Conservation (phyloP, 2,329 filamentous ascomycete species). For the Tothia fuscella region DNA sequence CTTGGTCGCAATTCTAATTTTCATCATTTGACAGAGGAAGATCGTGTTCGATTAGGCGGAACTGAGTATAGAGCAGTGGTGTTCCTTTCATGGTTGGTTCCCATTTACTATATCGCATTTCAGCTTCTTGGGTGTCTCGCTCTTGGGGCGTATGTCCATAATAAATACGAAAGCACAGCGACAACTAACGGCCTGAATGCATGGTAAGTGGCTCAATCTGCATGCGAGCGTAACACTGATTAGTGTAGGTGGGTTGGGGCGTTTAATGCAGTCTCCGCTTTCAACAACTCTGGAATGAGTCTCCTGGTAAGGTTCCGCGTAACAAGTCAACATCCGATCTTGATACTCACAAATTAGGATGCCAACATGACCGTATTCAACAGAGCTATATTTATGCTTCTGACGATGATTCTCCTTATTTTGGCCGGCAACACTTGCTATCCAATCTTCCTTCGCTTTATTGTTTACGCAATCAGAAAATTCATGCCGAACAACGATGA, state of each 20-base stretch:
- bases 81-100: slow-evolving; percentile 47
- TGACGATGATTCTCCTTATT: slow-evolving; percentile 37
- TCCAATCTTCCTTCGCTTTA: slow-evolving; percentile 44
- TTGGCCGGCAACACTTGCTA: slow-evolving; percentile 45
- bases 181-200: slow-evolving; percentile 47
- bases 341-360: too few relatives aligned
- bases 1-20: slow-evolving; percentile 44
- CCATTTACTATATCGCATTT: slow-evolving; percentile 47
- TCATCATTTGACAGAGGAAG: slow-evolving; percentile 38
- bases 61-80: slow-evolving; percentile 52
- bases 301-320: too few relatives aligned
- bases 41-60: slow-evolving; percentile 48
- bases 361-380: slow-evolving; percentile 54
- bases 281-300: slow-evolving; percentile 62
- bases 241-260: slow-evolving; percentile 44
- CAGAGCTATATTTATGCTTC: slow-evolving; percentile 30
- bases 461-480: slow-evolving; percentile 45
- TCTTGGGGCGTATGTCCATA: slow-evolving; percentile 48
- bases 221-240: neutral
- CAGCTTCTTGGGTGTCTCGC: slow-evolving; percentile 48
- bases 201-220: slow-evolving; percentile 28
- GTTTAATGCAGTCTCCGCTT: slow-evolving; percentile 56
- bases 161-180: slow-evolving; percentile 38
- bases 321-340: too few relatives aligned
- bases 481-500: slow-evolving; percentile 27